Conservation (phyloP, 2,329 filamentous ascomycete species). For the Macrophomina pseudophaseolina region DNA sequence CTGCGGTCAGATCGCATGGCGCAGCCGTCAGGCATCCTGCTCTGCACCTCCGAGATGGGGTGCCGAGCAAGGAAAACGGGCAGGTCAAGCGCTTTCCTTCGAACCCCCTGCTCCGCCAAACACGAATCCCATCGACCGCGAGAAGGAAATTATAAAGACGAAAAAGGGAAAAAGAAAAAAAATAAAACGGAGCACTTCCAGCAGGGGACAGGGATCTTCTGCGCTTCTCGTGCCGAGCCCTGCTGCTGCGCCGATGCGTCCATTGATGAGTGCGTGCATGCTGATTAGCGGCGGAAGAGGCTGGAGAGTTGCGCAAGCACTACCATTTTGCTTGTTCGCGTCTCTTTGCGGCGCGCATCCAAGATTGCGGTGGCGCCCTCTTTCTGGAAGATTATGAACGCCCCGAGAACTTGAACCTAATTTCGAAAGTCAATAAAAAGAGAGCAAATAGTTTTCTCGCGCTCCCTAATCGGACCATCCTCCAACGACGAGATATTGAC, state of each 20-base stretch:
- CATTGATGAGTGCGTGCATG: background rate
- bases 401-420: background rate
- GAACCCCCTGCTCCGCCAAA: background rate
- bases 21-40: slow-evolving; percentile 8
- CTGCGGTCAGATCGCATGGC: slow-evolving; percentile 21
- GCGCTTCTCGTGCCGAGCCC: background rate
- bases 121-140: background rate
- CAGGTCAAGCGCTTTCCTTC: slow-evolving; percentile 1
- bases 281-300: background rate
- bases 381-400: slow-evolving; percentile 20
- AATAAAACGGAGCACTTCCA: background rate
- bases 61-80: slow-evolving; percentile 1
- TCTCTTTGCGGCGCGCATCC: slow-evolving; percentile 11
- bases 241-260: background rate
- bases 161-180: slow-evolving; percentile 1
- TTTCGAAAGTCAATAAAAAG: slow-evolving; percentile 16
- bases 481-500: background rate
- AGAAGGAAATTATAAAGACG: background rate
- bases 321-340: slow-evolving; percentile 16
- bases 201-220: background rate
- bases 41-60: background rate
- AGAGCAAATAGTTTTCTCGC: slow-evolving; percentile 2
- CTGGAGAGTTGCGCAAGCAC: background rate
- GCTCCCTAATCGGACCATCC: background rate
- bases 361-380: slow-evolving; percentile 21